Evolutionary conservation across 495 filamentous ascomycete genomes (phyloP), one percentile per base, ranked within the genome.

Genomic region (Physcia stellaris): DNA sequence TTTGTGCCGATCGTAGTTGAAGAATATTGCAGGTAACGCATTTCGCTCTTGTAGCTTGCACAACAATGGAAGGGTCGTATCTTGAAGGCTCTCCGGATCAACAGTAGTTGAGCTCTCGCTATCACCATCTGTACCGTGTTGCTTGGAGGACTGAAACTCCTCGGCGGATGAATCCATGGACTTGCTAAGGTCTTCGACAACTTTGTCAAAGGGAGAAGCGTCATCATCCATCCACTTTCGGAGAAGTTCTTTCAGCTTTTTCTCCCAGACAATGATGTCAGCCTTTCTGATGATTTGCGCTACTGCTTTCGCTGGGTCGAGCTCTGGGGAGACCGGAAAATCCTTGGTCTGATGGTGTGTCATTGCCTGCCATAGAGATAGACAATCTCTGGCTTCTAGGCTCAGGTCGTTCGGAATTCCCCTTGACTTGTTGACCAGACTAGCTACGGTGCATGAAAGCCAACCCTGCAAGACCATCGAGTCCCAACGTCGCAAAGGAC

Each of bases 21-120:
- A 86, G 4, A 86, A 44, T 12, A 88, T 68, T 0, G 78, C 80
- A 0, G 83, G 83, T 4, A 88, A 62, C 2, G 77, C 80, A 39
- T 70, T 65, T 40, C 70, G 65, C 2, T 63, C 55, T 35, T 84
- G 70, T 1, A 88, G 66, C 11, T 73, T 64, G 19, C 54, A 61
- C 0, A 84, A 60, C 23, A 86, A 51, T 0, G 76, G 70, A 16
- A 85, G 59, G 2, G 70, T 72, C 4, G 65, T 71, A 13, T 57
- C 46, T 19, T 51, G 18, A 12, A 24, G 23, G 16, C 23, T 20
- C 4, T 19, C 32, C 24, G 45, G 18, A 4, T 40, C 30, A 15
- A 11, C 20, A 18, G 28, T 22, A 13, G 23, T n/a, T 13, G 21
- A 24, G 29, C 35, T 32, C 24, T 56, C 47, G 1, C 15, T 17